Evolutionary conservation across 2,329 filamentous ascomycete genomes (phyloP).

Genomic region (Pseudocercospora eumusae): DNA sequence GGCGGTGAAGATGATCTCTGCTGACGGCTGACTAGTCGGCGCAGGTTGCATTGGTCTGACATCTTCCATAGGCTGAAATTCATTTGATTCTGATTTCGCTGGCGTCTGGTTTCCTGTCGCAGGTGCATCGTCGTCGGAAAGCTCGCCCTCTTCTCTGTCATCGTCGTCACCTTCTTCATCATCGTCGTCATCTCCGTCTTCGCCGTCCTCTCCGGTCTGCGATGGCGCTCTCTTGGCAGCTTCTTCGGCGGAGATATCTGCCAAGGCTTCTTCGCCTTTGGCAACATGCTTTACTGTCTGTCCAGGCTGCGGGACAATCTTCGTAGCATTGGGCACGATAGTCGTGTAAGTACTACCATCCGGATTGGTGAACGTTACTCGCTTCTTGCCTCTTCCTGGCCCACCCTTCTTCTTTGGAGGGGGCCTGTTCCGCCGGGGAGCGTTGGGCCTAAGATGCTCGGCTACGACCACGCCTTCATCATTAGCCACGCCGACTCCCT

Average conservation of each 20-base stretch:
- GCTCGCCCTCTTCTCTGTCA: conserved; percentile 43
- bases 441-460: conserved; percentile 35
- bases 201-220: conserved; percentile 47
- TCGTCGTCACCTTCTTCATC: conserved; percentile 55
- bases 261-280: conserved; percentile 39
- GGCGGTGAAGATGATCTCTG: neutral
- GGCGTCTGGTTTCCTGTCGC: conserved; percentile 28
- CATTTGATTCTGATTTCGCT: conserved; percentile 22
- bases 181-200: conserved; percentile 51
- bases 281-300: conserved; percentile 41
- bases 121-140: conserved; percentile 36
- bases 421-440: conserved; percentile 65
- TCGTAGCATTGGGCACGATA: conserved; percentile 41
- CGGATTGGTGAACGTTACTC: conserved; percentile 58
- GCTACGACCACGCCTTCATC: conserved; percentile 61
- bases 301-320: conserved; percentile 40
- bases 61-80: conserved; percentile 24
- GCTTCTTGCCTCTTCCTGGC: conserved; percentile 77
- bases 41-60: conserved; percentile 18
- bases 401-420: conserved; percentile 78
- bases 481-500: conserved; percentile 62
- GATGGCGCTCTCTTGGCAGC: conserved; percentile 48
- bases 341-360: conserved; percentile 47
- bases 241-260: conserved; percentile 43
- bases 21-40: neutral